Evolutionary conservation across 192 early-diverging fungal genomes (phyloP).

Genomic region (Diversispora eburnea): DNA sequence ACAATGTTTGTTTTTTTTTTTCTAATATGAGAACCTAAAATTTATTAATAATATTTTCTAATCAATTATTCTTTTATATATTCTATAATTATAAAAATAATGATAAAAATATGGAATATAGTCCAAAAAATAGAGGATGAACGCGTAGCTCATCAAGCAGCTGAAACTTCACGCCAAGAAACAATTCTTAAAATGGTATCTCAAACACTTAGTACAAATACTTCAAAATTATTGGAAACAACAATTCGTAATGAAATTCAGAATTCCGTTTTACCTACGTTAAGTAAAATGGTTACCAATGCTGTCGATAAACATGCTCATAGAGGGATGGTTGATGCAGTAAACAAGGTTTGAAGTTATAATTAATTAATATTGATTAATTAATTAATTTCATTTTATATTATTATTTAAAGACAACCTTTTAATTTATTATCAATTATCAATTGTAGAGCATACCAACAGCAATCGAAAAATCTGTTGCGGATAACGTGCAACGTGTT

Average conservation of each 20-base stretch:
- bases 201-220: constrained; percentile 42
- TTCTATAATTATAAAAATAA: no score
- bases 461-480: constrained; percentile 37
- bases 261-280: constrained; percentile 37
- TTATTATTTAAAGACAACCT: neutral
- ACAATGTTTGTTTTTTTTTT: constrained; percentile 25
- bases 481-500: constrained; percentile 38
- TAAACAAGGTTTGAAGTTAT: constrained; percentile 36
- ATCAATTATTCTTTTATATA: neutral
- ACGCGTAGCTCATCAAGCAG: constrained; percentile 34
- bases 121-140: constrained; percentile 31
- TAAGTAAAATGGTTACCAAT: constrained; percentile 39
- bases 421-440: neutral
- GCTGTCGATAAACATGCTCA: constrained; percentile 42
- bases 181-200: constrained; percentile 46
- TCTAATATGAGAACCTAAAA: no score
- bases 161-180: constrained; percentile 44
- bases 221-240: constrained; percentile 42
- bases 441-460: constrained; percentile 34
- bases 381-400: no score
- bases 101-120: neutral
- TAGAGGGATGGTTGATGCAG: constrained; percentile 35
- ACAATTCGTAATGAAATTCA: constrained; percentile 48
- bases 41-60: neutral
- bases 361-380: neutral